Evolutionary conservation across 176 grass and related monocot genomes (phyloP), one percentile per base, ranked within the genome.

Genomic region (Echinochloa phyllopogon): DNA sequence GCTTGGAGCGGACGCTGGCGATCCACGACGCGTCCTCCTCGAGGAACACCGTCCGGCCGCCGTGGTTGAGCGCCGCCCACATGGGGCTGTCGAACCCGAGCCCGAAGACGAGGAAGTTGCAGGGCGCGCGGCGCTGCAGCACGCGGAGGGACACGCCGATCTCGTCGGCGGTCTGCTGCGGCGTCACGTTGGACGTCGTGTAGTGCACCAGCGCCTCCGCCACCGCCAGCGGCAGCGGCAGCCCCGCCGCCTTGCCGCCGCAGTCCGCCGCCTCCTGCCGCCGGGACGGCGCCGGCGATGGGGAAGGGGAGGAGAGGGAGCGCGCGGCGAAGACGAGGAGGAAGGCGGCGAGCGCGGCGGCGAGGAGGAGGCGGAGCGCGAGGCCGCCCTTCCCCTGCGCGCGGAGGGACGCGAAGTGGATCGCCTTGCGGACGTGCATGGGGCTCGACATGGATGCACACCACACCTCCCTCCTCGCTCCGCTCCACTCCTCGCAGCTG

Each of bases 11-110:
- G 3, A 98, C 55, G 84, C 33, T 48, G 6, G 87, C 67, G 82
- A 98, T 94, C 87, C 94, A 98, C 44, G 92, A 69, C 17, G 94
- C 93, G 88, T 98, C 94, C 84, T 98, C 96, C 50, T 98, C 96
- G 8, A 98, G 81, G 88, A 99, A 99, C 5, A 92, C 93, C 0
- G 96, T 99, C 10, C 89, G 93, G 4, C 96, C 96, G 64, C 93
- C 96, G 77, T 83, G 82, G 90, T 98, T 98, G 27, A 98, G 91
- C 42, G 96, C 96, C 27, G 92, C 88, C 96, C 96, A 98, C 75
- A 94, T 91, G 0, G 92, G 84, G 57, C 77, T 88, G 82, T 94
- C 92, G 44, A 48, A 44, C 0, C 89, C 90, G 6, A 94, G 85
- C 0, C 92, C 92, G 77, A 94, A 94, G 6, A 94, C 90, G 3